Evolutionary conservation across 1,139 yeast genomes (phyloP), one percentile per base, ranked within the genome.

Genomic region (Entelexis sorbosivorans): DNA sequence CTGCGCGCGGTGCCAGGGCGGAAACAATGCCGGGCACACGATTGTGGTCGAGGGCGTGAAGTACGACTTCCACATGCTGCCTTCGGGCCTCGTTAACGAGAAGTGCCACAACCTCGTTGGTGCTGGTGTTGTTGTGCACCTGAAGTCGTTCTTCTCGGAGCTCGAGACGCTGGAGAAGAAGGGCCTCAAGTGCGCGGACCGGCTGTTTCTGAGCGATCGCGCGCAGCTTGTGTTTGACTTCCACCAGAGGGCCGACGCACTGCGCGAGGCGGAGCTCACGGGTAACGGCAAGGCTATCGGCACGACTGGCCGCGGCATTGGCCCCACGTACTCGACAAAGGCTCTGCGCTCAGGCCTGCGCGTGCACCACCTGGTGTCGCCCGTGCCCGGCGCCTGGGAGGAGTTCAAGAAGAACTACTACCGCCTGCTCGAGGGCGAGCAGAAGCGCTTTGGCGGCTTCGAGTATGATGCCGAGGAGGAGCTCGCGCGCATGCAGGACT

Each of bases 1-100:
- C 47, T 93, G 97, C 68, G 97, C 97, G 38, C 79, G 99, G 69
- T 89, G 97, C 71, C 96, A 88, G 66, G 99, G 99, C 69, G 99
- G 99, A 63, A 91, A 91, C 74, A 91, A 91, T 68, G 98, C 98
- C 33, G 99, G 99, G 33, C 98, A 91, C 69, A 93, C 99, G 45
- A 91, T 91, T 65, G 97, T 91, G 51, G 97, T 88, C 50, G 81
- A 81, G 55, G 82, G 81, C 48, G 76, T 75, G 64, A 91, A 88
- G 71, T 91, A 88, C 67, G 98, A 93, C 67, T 91, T 91, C 81
- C 99, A 91, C 72, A 89, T 91, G 95, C 78, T 91, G 59, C 99
- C 98, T 33, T 87, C 96, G 10, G 99, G 97, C 20, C 77, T 91
- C 60, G 94, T 91, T 59, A 93, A 91, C 69, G 91, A 93, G 54